phyloP scores from a whole-genome alignment of 2,329 filamentous ascomycete genomes.

The Monascus ruber region DNA sequence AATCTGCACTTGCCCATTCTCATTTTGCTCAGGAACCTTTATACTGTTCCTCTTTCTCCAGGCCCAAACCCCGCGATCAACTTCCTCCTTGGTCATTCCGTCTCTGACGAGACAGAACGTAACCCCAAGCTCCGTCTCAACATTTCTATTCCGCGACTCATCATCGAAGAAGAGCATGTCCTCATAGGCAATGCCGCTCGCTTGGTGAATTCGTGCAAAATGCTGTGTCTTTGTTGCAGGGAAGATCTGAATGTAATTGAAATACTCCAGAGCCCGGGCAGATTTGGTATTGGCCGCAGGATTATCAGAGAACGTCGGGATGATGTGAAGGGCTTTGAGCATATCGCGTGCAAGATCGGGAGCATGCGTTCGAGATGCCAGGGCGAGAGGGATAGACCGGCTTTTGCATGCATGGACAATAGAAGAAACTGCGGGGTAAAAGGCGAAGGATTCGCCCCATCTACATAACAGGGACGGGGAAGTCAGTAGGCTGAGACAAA shows the following conservation, averaged over 20 bases:
- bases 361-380: conserved; percentile 70
- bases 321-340: conserved; percentile 60
- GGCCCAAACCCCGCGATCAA: conserved; percentile 66
- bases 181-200: conserved; percentile 58
- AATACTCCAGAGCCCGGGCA: conserved; percentile 39
- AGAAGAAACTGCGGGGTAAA: conserved; percentile 58
- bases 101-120: conserved; percentile 74
- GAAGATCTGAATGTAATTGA: conserved; percentile 50
- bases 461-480: conserved; percentile 8
- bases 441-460: conserved; percentile 55
- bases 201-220: conserved; percentile 61
- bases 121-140: conserved; percentile 60
- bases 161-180: conserved; percentile 98
- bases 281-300: conserved; percentile 36
- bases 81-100: conserved; percentile 63
- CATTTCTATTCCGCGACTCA: conserved; percentile 74
- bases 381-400: conserved; percentile 49
- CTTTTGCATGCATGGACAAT: conserved; percentile 53
- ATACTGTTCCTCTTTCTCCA: conserved; percentile 66
- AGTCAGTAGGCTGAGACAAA: no score
- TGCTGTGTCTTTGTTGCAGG: conserved; percentile 77
- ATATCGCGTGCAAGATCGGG: conserved; percentile 72
- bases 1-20: conserved; percentile 1
- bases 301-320: conserved; percentile 31
- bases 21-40: conserved; percentile 10